Conservation (phyloP, 768 basidiomycete genomes). For the Auriscalpium vulgare region DNA sequence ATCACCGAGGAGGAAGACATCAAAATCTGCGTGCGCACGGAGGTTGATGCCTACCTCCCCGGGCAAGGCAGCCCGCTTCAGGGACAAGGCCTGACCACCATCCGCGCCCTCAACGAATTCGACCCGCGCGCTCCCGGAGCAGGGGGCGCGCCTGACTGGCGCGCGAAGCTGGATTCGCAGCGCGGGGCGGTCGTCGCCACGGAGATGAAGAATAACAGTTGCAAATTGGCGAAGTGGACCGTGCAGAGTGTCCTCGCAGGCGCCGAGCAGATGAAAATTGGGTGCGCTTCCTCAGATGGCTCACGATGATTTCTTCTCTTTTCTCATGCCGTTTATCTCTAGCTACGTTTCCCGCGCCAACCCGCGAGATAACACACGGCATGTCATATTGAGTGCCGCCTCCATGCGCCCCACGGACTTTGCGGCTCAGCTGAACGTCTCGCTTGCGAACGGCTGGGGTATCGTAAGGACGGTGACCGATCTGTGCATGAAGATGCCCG, state of each 20-base stretch:
- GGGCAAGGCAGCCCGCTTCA: conserved; percentile 53
- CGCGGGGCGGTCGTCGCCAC: conserved; percentile 96
- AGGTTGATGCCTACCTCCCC: conserved; percentile 84
- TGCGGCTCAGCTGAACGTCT: conserved; percentile 91
- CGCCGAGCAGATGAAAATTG: conserved; percentile 94
- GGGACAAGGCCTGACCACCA: conserved; percentile 77
- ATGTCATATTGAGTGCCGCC: conserved; percentile 91
- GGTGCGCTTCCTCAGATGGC: conserved; percentile 45
- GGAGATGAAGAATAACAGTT: conserved; percentile 99
- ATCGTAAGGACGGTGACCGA: conserved; percentile 95
- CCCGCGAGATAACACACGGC: conserved; percentile 90
- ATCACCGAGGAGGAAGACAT: conserved; percentile 87
- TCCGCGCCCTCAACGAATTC: conserved; percentile 96
- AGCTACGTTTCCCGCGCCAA: conserved; percentile 94
- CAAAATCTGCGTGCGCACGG: conserved; percentile 88
- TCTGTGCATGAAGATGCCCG: conserved; percentile 91
- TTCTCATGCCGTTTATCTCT: conserved; percentile 10
- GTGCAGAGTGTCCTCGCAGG: conserved; percentile 93
- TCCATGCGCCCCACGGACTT: conserved; percentile 94
- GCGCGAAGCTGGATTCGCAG: conserved; percentile 92
- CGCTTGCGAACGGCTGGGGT: conserved; percentile 95
- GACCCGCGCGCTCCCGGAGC: conserved; percentile 85
- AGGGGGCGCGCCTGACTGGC: conserved; percentile 98
- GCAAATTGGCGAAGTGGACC: conserved; percentile 96
- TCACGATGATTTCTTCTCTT: background rate